Percentiles rank a stretch among this genome's conserved stretches.
phyloP scores from a whole-genome alignment of 192 early-diverging fungal species.

The Coemansia sp. region DNA sequence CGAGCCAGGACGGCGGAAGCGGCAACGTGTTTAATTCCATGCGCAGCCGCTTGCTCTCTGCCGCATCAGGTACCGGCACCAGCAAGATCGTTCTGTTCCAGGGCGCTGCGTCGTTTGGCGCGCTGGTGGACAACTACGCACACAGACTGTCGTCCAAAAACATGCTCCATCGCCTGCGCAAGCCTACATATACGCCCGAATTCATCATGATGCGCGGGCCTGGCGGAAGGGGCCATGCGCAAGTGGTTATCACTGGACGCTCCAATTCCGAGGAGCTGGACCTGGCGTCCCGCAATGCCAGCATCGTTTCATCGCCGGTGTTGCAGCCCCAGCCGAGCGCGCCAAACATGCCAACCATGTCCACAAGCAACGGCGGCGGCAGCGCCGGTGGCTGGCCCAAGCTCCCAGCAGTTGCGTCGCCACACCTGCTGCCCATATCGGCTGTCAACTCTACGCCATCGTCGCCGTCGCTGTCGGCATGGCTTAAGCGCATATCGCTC shows the following conservation, averaged over 20 bases:
- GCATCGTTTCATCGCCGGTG: constrained; percentile 48
- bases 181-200: constrained; percentile 72
- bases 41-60: constrained; percentile 55
- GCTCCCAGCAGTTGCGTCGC: constrained; percentile 49
- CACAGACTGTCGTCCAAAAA: constrained; percentile 67
- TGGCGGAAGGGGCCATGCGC: constrained; percentile 85
- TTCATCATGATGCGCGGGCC: constrained; percentile 97
- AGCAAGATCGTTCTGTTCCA: constrained; percentile 84
- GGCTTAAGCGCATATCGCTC: constrained; percentile 59
- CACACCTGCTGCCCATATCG: constrained; percentile 47
- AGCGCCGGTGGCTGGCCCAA: constrained; percentile 30
- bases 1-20: constrained; percentile 42
- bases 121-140: constrained; percentile 83
- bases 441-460: constrained; percentile 49
- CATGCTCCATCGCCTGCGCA: constrained; percentile 64
- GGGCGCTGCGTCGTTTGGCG: constrained; percentile 82
- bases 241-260: constrained; percentile 61
- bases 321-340: constrained; percentile 44
- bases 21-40: constrained; percentile 40
- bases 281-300: constrained; percentile 37
- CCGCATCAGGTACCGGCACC: constrained; percentile 55
- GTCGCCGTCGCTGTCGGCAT: constrained; percentile 54
- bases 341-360: constrained; percentile 19
- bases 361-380: constrained; percentile 1
- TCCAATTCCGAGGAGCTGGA: constrained; percentile 41